These are phyloP conservation scores for Boletus rex-veris DNA, from an alignment of 768 basidiomycete species.

Conservation along the genomic window DNA sequence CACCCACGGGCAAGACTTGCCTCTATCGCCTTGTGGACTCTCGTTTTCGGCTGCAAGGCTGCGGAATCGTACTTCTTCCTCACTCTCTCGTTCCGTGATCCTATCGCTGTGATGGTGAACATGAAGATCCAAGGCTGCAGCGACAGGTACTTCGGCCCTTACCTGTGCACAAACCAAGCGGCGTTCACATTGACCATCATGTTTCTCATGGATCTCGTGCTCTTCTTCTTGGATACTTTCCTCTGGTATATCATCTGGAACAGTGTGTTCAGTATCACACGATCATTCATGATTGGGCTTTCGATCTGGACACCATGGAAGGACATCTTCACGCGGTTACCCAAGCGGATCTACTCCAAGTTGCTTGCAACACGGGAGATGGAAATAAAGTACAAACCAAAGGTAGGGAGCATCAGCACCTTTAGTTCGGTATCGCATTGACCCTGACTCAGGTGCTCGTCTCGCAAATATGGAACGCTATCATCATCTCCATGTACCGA, in stretches of 20 bases:
- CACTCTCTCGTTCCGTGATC: slow-evolving; percentile 89
- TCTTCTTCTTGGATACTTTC: slow-evolving; percentile 99
- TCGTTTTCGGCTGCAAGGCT: slow-evolving; percentile 96
- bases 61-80: slow-evolving; percentile 98
- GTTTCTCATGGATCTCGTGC: slow-evolving; percentile 96
- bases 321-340: slow-evolving; percentile 93
- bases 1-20: slow-evolving; percentile 63
- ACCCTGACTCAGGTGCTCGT: slow-evolving; percentile 71
- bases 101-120: slow-evolving; percentile 91
- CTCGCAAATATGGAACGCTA: slow-evolving; percentile 99
- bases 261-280: slow-evolving; percentile 84
- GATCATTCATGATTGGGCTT: slow-evolving; percentile 86
- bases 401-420: slow-evolving; percentile 49
- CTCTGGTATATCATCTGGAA: slow-evolving; percentile 99
- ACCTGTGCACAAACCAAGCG: slow-evolving; percentile 87
- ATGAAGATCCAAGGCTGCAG: slow-evolving; percentile 93
- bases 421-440: neutral
- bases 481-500: slow-evolving; percentile 99
- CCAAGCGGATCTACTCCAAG: slow-evolving; percentile 97
- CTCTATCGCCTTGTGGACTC: slow-evolving; percentile 79
- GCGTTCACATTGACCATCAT: slow-evolving; percentile 95
- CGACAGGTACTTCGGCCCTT: slow-evolving; percentile 81
- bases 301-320: slow-evolving; percentile 99
- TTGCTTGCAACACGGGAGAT: slow-evolving; percentile 89
- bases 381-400: slow-evolving; percentile 99